Conservation (phyloP, 1,284 basidiomycete species). For the Trametes polyzona region DNA sequence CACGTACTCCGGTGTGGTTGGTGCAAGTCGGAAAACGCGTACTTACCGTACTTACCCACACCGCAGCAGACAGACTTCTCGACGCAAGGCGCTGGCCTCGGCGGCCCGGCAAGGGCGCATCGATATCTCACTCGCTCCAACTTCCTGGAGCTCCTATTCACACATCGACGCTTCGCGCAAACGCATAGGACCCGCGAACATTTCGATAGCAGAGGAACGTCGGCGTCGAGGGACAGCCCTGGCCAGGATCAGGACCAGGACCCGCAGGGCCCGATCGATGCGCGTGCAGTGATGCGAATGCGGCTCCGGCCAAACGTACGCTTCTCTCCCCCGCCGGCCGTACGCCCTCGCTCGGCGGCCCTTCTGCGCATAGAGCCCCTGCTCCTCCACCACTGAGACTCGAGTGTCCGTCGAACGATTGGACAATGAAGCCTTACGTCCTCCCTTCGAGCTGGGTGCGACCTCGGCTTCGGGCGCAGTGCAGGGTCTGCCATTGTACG, state of each 20-base stretch:
- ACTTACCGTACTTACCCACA: too few species aligned
- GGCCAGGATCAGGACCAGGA: slow-evolving; percentile 6
- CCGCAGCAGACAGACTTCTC: too few species aligned
- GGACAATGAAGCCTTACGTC: too few species aligned
- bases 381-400: neutral
- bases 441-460: too few species aligned
- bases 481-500: neutral
- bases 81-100: too few species aligned
- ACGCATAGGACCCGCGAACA: slow-evolving; percentile 1
- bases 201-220: slow-evolving; percentile 5
- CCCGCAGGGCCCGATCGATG: neutral
- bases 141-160: neutral
- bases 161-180: neutral
- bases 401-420: neutral
- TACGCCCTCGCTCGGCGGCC: neutral
- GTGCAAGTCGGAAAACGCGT: too few species aligned
- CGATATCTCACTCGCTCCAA: too few species aligned
- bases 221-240: neutral
- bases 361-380: neutral
- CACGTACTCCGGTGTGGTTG: neutral
- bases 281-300: neutral
- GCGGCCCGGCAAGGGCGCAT: too few species aligned
- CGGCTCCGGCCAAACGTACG: slow-evolving; percentile 3
- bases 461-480: neutral
- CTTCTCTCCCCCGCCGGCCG: neutral